Percentiles rank a stretch among this genome's conserved stretches.
phyloP scores from a whole-genome alignment of 1,139 yeast genomes.

The Saccharomycopsis crataegensis region DNA sequence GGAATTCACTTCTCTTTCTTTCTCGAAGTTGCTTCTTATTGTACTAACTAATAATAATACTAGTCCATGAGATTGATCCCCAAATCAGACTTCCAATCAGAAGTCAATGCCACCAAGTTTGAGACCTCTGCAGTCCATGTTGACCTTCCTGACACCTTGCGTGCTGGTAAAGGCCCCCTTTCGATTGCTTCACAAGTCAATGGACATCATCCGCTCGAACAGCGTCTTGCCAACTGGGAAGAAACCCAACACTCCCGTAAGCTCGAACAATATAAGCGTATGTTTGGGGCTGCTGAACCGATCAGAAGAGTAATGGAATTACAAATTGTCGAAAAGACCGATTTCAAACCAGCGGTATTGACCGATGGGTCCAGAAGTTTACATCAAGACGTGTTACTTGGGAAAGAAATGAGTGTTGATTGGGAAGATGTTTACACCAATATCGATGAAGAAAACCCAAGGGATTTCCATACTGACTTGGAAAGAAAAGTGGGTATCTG shows the following conservation, averaged over 20 bases:
- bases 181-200: slow-evolving; percentile 63
- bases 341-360: slow-evolving; percentile 56
- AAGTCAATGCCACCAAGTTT: slow-evolving; percentile 35
- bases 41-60: slow-evolving; percentile 3
- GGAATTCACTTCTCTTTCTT: too few species aligned
- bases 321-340: slow-evolving; percentile 64
- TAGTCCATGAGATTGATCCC: slow-evolving; percentile 12
- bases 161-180: slow-evolving; percentile 52
- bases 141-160: slow-evolving; percentile 50
- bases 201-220: slow-evolving; percentile 82
- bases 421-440: slow-evolving; percentile 89
- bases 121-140: slow-evolving; percentile 54
- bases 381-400: slow-evolving; percentile 72
- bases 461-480: slow-evolving; percentile 64
- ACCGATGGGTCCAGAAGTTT: slow-evolving; percentile 39
- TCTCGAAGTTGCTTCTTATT: too few species aligned
- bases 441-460: slow-evolving; percentile 12
- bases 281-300: slow-evolving; percentile 90
- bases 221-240: slow-evolving; percentile 74
- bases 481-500: slow-evolving; percentile 58
- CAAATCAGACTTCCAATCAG: slow-evolving; percentile 2
- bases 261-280: slow-evolving; percentile 70
- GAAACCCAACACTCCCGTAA: slow-evolving; percentile 61
- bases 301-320: slow-evolving; percentile 82
- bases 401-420: slow-evolving; percentile 68